Conservation (phyloP, 2,329 filamentous ascomycete genomes). For the Raffaelea ambrosiae region DNA sequence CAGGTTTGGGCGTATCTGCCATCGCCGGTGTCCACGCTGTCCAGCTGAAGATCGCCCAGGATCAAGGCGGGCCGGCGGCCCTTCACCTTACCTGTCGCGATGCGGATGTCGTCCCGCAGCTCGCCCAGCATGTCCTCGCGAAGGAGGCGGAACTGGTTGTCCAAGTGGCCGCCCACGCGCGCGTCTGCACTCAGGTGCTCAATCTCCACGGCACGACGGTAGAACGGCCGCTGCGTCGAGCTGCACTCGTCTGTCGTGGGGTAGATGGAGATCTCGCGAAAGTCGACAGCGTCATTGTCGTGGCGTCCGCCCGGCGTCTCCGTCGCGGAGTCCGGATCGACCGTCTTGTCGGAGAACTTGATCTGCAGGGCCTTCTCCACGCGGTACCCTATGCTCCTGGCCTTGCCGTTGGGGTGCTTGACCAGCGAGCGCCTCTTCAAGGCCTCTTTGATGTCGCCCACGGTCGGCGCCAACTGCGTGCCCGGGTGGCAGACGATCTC, state of each 20-base stretch:
- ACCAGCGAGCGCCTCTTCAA: neutral
- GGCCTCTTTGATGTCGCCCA: neutral
- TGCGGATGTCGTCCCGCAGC: slow-evolving; percentile 51
- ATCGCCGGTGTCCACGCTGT: neutral
- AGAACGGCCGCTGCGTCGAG: slow-evolving; percentile 44
- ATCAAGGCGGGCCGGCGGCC: neutral
- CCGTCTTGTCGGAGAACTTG: neutral
- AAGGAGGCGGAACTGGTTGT: slow-evolving; percentile 64
- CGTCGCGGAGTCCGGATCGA: neutral
- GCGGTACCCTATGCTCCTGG: neutral
- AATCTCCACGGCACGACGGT: slow-evolving; percentile 42
- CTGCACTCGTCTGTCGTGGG: slow-evolving; percentile 59
- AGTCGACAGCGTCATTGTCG: slow-evolving; percentile 61
- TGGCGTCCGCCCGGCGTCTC: slow-evolving; percentile 55
- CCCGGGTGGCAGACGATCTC: neutral
- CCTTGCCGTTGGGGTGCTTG: neutral
- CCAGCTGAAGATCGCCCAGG: too few species aligned
- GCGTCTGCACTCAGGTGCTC: slow-evolving; percentile 24
- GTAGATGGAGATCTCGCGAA: slow-evolving; percentile 51
- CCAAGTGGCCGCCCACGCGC: slow-evolving; percentile 45
- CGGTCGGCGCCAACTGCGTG: neutral
- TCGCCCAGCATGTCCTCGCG: slow-evolving; percentile 64
- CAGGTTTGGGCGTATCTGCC: neutral
- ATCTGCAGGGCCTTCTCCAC: slow-evolving; percentile 1
- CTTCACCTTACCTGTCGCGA: slow-evolving; percentile 20